phyloP scores from a whole-genome alignment of 345 rosid species.

The Euclidium syriacum region DNA sequence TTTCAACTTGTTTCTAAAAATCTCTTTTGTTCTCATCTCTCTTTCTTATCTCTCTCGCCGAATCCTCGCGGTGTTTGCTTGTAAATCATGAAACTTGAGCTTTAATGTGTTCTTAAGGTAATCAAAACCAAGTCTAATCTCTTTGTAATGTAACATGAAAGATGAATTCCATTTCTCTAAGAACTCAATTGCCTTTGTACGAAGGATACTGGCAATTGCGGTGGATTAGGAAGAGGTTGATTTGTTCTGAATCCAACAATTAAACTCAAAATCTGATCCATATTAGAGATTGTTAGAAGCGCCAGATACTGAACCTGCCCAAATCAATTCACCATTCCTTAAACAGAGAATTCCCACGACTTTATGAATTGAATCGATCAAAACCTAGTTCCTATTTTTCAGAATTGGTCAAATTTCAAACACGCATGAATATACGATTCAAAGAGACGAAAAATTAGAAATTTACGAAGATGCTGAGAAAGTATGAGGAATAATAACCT shows the following conservation, averaged over 20 bases:
- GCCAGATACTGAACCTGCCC: constrained; percentile 74
- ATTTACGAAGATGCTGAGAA: not conserved
- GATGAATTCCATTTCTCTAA: constrained; percentile 89
- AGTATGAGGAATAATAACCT: constrained; percentile 32
- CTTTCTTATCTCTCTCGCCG: constrained; percentile 73
- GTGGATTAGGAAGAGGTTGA: constrained; percentile 73
- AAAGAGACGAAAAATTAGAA: not conserved
- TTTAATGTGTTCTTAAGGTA: constrained; percentile 80
- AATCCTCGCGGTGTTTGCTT: constrained; percentile 64
- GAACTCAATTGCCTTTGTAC: constrained; percentile 76
- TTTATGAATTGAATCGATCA: not conserved
- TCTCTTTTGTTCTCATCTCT: constrained; percentile 59
- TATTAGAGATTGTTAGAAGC: constrained; percentile 56
- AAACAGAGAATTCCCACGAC: not conserved
- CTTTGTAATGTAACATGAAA: constrained; percentile 74
- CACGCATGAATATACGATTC: too few species aligned
- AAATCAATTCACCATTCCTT: not conserved
- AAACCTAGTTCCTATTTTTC: not conserved
- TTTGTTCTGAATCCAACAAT: constrained; percentile 74
- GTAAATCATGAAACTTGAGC: constrained; percentile 79
- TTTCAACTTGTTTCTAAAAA: constrained; percentile 57
- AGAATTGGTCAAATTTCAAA: not conserved
- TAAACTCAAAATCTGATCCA: constrained; percentile 63
- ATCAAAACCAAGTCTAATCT: constrained; percentile 82
- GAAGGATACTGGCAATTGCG: constrained; percentile 59